These are phyloP conservation scores for Zygnema circumcarinatum DNA, from an alignment of 139 green algal species.

Conservation along the genomic window DNA sequence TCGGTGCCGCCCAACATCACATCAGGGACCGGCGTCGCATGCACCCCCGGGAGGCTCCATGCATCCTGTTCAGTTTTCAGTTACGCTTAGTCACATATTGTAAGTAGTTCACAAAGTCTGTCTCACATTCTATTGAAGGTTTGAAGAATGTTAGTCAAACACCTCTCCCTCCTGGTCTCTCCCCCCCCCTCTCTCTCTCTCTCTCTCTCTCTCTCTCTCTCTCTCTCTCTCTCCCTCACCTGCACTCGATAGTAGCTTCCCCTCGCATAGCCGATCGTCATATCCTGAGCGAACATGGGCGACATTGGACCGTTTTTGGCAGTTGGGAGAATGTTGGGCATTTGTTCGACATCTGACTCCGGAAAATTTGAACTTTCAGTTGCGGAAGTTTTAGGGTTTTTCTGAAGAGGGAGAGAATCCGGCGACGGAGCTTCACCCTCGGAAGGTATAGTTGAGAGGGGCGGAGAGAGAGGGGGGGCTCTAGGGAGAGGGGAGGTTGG, in stretches of 20 bases:
- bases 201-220: no score
- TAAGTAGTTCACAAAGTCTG: no score
- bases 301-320: background rate
- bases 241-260: constrained; percentile 50
- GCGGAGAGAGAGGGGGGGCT: no score
- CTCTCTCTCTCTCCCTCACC: constrained; percentile 2
- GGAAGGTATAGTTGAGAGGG: no score
- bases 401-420: no score
- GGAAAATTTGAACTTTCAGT: background rate
- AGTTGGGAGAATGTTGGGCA: background rate
- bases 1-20: background rate
- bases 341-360: background rate
- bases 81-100: no score
- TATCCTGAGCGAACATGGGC: constrained; percentile 42
- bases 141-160: background rate
- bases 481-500: no score
- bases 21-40: constrained; percentile 30
- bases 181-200: no score
- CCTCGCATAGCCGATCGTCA: constrained; percentile 25
- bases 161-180: no score
- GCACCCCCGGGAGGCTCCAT: constrained; percentile 11
- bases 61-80: constrained; percentile 23
- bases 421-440: no score
- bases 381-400: background rate
- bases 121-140: background rate